Conservation (phyloP, 805 yeast genomes). For the Saturnispora ahearnii region DNA sequence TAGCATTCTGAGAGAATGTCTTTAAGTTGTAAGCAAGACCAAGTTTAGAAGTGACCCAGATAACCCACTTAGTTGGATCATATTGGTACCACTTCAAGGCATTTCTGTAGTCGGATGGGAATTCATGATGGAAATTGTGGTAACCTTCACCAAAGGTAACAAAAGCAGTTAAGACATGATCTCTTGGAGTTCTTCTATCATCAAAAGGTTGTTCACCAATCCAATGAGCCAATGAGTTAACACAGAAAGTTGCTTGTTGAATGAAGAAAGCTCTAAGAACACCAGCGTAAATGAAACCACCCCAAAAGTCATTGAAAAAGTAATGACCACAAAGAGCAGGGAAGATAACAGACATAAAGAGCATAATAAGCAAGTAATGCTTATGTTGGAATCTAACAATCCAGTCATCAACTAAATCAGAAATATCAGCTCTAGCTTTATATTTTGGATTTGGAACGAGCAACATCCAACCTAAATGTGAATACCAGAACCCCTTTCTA, state of each 20-base stretch:
- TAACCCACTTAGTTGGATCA: conserved; percentile 68
- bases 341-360: conserved; percentile 47
- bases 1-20: conserved; percentile 70
- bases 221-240: conserved; percentile 81
- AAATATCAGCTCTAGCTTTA: conserved; percentile 73
- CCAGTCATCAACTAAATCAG: conserved; percentile 72
- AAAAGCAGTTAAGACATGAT: conserved; percentile 69
- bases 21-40: conserved; percentile 69
- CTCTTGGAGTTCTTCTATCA: conserved; percentile 81
- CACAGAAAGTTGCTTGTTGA: conserved; percentile 83
- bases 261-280: conserved; percentile 57
- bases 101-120: conserved; percentile 83
- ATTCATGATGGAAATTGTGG: conserved; percentile 86
- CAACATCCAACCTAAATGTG: conserved; percentile 85
- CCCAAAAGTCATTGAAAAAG: conserved; percentile 51
- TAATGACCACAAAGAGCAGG: conserved; percentile 53
- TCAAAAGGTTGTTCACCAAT: conserved; percentile 81
- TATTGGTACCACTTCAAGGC: conserved; percentile 83
- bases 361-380: conserved; percentile 59
- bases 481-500: conserved; percentile 72
- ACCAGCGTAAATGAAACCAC: conserved; percentile 75
- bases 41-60: conserved; percentile 48
- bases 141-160: conserved; percentile 87
- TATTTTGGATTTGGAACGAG: conserved; percentile 71
- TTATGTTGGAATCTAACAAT: conserved; percentile 75